These are phyloP conservation scores for Collybiopsis confluens DNA, from an alignment of 768 basidiomycete genomes.

Conservation along the genomic window DNA sequence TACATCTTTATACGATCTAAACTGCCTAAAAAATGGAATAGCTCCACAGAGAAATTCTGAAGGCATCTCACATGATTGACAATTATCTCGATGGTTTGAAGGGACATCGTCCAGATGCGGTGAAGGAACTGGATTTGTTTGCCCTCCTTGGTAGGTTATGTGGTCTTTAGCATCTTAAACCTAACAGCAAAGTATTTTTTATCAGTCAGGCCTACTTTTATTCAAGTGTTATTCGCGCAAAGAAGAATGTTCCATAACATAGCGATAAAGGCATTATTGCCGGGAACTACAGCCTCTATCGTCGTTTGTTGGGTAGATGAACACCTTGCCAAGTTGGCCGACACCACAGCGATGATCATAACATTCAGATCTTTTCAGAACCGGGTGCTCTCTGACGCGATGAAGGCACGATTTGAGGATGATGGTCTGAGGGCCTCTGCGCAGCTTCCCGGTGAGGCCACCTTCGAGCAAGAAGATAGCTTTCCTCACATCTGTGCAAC, in stretches of 20 bases:
- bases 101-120: slow-evolving; percentile 6
- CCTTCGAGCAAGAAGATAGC: not conserved
- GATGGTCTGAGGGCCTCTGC: slow-evolving; percentile 54
- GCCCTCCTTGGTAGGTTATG: not conserved
- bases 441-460: slow-evolving; percentile 57
- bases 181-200: not conserved
- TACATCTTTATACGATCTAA: no score
- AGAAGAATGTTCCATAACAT: slow-evolving; percentile 44
- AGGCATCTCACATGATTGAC: slow-evolving; percentile 18
- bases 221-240: slow-evolving; percentile 45
- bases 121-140: not conserved
- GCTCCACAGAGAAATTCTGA: slow-evolving; percentile 14
- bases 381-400: slow-evolving; percentile 18
- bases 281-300: slow-evolving; percentile 19
- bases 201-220: slow-evolving; percentile 26
- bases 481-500: not conserved
- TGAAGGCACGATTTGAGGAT: slow-evolving; percentile 40
- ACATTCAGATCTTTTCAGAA: slow-evolving; percentile 19
- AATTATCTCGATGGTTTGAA: slow-evolving; percentile 14
- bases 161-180: not conserved
- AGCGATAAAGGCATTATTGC: slow-evolving; percentile 28
- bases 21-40: not conserved
- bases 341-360: slow-evolving; percentile 27
- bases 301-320: slow-evolving; percentile 67
- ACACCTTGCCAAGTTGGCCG: slow-evolving; percentile 49